phyloP scores from a whole-genome alignment of 345 rosid species.

The Triadica sebifera region DNA sequence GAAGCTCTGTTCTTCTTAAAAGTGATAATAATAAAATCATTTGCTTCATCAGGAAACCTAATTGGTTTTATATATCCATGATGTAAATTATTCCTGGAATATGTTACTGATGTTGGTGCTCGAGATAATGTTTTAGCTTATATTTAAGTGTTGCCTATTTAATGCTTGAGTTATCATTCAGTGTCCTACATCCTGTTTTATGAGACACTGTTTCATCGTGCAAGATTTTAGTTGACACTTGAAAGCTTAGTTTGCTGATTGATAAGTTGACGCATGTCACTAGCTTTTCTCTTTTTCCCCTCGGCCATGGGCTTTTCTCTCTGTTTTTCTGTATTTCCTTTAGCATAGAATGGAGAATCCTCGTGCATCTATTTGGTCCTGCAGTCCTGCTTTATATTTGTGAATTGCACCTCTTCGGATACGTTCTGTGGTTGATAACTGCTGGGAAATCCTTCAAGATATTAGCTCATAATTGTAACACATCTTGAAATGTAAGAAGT shows the following conservation, averaged over 20 bases:
- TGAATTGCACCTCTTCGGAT: neutral
- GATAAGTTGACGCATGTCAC: neutral
- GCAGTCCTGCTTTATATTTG: neutral
- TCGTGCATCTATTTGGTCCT: neutral
- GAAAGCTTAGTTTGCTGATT: neutral
- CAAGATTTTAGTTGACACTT: neutral
- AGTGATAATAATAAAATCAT: neutral
- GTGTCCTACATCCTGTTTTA: neutral
- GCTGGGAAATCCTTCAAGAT: neutral
- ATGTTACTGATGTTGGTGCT: neutral
- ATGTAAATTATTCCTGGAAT: neutral
- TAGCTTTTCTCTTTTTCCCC: neutral
- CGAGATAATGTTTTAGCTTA: neutral
- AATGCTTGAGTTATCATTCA: neutral
- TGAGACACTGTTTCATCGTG: neutral
- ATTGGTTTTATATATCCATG: neutral
- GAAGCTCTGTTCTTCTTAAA: neutral
- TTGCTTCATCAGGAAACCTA: neutral
- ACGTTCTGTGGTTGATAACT: neutral
- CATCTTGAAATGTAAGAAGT: neutral
- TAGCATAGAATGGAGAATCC: neutral
- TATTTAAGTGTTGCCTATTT: neutral
- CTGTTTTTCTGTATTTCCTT: neutral
- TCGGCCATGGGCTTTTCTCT: neutral
- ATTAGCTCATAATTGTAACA: neutral